Base-by-base conservation (phyloP, 805 yeast genomes). In the Pichia sporocuriosa region DNA sequence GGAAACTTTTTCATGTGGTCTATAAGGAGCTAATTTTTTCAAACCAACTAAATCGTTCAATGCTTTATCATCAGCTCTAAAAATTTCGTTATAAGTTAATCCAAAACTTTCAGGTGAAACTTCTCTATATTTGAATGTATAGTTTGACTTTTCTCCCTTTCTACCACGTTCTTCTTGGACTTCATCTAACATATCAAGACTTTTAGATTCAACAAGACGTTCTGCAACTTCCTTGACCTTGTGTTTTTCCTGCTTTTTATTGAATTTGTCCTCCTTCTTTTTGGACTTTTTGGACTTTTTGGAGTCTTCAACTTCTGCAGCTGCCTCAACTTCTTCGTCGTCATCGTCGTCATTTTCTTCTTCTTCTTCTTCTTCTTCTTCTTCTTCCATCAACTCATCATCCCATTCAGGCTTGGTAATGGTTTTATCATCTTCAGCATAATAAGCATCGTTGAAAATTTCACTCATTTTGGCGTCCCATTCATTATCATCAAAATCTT, bases 101-200 rank as follows among this genome's bases (percentile, higher is more conserved):
- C 97, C 97, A 65, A 76, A 93, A 9, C 88, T 67, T 55, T 93
- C 97, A 8, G 98, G 97, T 1, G 96, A 88, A 4, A 93, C 97
- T 53, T 88, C 95, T 54, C 97, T 76, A 59, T 93, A 93, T 53
- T 79, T 80, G 72, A 93, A 90, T 41, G 69, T 73, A 30, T 77
- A 53, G 13, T 72, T 72, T 4, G 41, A 38, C 5, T 61, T 70
- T 8, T 68, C 62, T 23, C 67, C 65, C 1, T 77, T 67, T 46
- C 88, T 79, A 38, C 85, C 76, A 51, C 78, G 77, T 43, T 70
- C 81, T 46, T 72, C 73, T 48, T 78, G 83, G 7, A 82, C 77
- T 53, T 84, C 86, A 24, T 84, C 90, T 21, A 79, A 55, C 28
- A 87, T 67, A 29, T 75, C 74, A 17, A 77, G 61, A 25, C 81